phyloP scores from a whole-genome alignment of 768 basidiomycete species.

The Leccinum obscurum region DNA sequence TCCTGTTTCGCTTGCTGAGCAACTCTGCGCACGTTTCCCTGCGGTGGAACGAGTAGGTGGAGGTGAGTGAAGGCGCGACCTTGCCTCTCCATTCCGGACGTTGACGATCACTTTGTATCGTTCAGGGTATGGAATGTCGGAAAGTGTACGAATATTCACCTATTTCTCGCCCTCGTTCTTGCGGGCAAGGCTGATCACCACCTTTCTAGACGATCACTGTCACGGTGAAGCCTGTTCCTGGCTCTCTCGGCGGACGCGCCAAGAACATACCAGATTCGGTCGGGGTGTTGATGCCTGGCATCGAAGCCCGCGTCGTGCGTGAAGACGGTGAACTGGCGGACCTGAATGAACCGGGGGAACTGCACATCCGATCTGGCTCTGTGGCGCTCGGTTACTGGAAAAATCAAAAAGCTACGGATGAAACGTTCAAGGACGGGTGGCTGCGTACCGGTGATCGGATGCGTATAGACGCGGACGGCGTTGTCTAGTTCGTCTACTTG shows the following conservation, averaged over 20 bases:
- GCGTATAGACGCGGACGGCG: conserved; percentile 55
- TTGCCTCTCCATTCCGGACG: neutral
- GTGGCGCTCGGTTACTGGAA: conserved; percentile 72
- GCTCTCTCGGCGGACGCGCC: conserved; percentile 44
- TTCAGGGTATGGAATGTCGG: conserved; percentile 72
- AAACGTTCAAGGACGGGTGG: conserved; percentile 73
- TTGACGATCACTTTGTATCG: conserved; percentile 3
- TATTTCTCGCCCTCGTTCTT: neutral
- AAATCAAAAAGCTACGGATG: conserved; percentile 62
- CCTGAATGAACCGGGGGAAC: conserved; percentile 62
- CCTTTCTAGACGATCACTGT: conserved; percentile 53
- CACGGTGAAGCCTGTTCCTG: conserved; percentile 44
- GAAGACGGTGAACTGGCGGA: conserved; percentile 58
- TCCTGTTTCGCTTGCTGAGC: conserved; percentile 51
- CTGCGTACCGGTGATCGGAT: conserved; percentile 74
- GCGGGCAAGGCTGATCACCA: neutral
- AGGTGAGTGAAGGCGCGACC: conserved; percentile 38
- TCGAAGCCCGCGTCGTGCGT: conserved; percentile 61
- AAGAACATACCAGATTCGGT: conserved; percentile 43
- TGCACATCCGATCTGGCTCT: conserved; percentile 57
- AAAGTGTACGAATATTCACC: conserved; percentile 48
- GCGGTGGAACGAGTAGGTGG: conserved; percentile 37
- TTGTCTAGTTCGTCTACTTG: conserved; percentile 56
- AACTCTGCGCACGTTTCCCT: conserved; percentile 40
- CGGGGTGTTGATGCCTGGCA: conserved; percentile 62